Percentiles rank a stretch among this genome's conserved stretches.
Evolutionary conservation across 495 filamentous ascomycete species (phyloP).

Genomic region (Venustampulla echinocandica): DNA sequence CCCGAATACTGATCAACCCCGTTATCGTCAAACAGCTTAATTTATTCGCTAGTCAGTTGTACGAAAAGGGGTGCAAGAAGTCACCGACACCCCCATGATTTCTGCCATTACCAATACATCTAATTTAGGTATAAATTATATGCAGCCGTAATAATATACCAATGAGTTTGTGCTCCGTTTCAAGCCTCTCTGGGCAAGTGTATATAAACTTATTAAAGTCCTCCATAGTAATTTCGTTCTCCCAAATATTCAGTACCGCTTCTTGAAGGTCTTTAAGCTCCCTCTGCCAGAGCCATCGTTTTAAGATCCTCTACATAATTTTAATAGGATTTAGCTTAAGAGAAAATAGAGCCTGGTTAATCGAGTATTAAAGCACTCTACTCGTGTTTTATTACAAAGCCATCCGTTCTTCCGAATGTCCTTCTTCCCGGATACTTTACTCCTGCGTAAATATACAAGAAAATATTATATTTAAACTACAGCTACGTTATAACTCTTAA

Average conservation of each 20-base stretch:
- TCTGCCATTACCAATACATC: slow-evolving; percentile 10
- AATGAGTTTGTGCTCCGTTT: slow-evolving; percentile 12
- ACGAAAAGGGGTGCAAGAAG: slow-evolving; percentile 6
- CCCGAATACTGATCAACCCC: too few relatives aligned
- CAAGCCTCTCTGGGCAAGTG: slow-evolving; percentile 4
- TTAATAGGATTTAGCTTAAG: too few relatives aligned
- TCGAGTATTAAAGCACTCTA: slow-evolving; percentile 8
- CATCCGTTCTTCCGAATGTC: slow-evolving; percentile 1
- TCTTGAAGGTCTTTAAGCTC: slow-evolving; percentile 8
- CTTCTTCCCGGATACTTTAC: slow-evolving; percentile 4
- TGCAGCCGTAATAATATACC: slow-evolving; percentile 9
- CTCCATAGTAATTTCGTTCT: slow-evolving; percentile 8
- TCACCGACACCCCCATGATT: slow-evolving; percentile 4
- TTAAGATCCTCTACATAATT: slow-evolving; percentile 9
- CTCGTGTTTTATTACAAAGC: slow-evolving; percentile 6
- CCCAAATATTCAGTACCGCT: slow-evolving; percentile 9
- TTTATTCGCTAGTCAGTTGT: too few relatives aligned
- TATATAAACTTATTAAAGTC: slow-evolving; percentile 11
- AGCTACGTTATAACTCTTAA: too few relatives aligned
- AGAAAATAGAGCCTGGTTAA: slow-evolving; percentile 8
- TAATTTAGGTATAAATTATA: slow-evolving; percentile 13
- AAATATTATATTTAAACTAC: too few relatives aligned
- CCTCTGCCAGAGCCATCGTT: slow-evolving; percentile 1
- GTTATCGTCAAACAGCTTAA: too few relatives aligned
- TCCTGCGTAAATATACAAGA: too few relatives aligned